Conservation (phyloP, 2,329 filamentous ascomycete species). For the Epichloe sibirici region DNA sequence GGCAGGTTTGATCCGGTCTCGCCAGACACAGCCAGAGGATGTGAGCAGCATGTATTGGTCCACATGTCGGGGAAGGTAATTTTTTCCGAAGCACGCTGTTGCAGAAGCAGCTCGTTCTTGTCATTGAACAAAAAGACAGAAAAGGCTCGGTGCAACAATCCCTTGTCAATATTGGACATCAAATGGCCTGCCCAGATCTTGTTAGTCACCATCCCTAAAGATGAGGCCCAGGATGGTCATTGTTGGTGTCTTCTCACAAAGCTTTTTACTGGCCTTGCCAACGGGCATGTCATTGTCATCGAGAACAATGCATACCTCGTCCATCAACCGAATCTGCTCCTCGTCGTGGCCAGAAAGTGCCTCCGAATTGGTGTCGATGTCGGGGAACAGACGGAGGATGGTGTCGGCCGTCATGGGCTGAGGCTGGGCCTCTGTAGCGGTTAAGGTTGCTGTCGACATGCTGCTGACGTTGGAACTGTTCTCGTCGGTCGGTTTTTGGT, state of each 20-base stretch:
- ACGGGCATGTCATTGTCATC: conserved; percentile 88
- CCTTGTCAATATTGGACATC: conserved; percentile 97
- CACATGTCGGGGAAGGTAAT: conserved; percentile 99
- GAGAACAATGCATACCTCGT: conserved; percentile 94
- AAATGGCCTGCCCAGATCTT: conserved; percentile 59
- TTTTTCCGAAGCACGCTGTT: conserved; percentile 95
- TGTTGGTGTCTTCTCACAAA: conserved; percentile 50
- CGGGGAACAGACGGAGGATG: conserved; percentile 79
- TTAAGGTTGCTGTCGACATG: conserved; percentile 24
- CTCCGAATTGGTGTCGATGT: conserved; percentile 58
- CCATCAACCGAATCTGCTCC: conserved; percentile 96
- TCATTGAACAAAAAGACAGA: conserved; percentile 97
- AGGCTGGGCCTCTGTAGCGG: conserved; percentile 31
- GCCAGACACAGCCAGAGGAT: conserved; percentile 80
- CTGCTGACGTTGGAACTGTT: neutral
- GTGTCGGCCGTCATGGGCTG: conserved; percentile 71
- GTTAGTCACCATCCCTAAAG: neutral
- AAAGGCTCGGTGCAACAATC: conserved; percentile 91
- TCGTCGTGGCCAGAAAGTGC: conserved; percentile 88
- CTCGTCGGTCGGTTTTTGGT: neutral
- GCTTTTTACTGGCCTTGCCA: conserved; percentile 95
- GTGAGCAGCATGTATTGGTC: conserved; percentile 99
- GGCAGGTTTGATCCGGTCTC: conserved; percentile 79
- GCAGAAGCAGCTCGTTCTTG: conserved; percentile 81
- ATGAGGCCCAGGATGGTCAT: neutral